phyloP scores from a whole-genome alignment of 768 basidiomycete species.

The Heimioporus sp. region DNA sequence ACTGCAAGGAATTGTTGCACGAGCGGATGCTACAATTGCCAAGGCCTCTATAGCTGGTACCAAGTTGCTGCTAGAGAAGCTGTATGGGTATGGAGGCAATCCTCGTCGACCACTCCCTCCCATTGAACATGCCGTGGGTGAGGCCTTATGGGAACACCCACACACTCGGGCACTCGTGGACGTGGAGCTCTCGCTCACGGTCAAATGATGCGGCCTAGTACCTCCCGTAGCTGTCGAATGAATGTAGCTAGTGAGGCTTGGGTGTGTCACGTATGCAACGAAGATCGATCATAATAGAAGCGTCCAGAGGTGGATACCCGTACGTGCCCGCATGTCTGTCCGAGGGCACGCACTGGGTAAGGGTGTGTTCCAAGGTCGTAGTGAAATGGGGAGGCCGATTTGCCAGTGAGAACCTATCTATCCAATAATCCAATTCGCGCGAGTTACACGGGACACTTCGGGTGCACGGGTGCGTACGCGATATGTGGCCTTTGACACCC shows the following conservation, averaged over 20 bases:
- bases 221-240: too few species aligned
- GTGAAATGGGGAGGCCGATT: slow-evolving; percentile 16
- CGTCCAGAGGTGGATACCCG: not conserved
- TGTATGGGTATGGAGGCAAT: slow-evolving; percentile 78
- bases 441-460: slow-evolving; percentile 11
- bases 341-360: not conserved
- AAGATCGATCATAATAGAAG: not conserved
- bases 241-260: too few species aligned
- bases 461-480: slow-evolving; percentile 3
- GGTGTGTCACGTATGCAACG: not conserved
- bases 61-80: slow-evolving; percentile 72
- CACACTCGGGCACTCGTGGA: slow-evolving; percentile 68
- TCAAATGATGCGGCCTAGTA: slow-evolving; percentile 29
- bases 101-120: slow-evolving; percentile 79
- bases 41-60: slow-evolving; percentile 78
- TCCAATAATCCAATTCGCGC: not conserved
- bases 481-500: not conserved
- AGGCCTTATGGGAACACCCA: slow-evolving; percentile 68
- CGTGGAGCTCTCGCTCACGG: slow-evolving; percentile 58
- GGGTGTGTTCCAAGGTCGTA: not conserved
- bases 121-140: slow-evolving; percentile 51
- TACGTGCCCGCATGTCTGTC: not conserved
- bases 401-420: too few species aligned
- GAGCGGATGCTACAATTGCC: slow-evolving; percentile 77
- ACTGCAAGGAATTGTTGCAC: too few species aligned